Base-by-base conservation (phyloP, 805 yeast genomes). In the Nakazawaea wyomingensis region DNA sequence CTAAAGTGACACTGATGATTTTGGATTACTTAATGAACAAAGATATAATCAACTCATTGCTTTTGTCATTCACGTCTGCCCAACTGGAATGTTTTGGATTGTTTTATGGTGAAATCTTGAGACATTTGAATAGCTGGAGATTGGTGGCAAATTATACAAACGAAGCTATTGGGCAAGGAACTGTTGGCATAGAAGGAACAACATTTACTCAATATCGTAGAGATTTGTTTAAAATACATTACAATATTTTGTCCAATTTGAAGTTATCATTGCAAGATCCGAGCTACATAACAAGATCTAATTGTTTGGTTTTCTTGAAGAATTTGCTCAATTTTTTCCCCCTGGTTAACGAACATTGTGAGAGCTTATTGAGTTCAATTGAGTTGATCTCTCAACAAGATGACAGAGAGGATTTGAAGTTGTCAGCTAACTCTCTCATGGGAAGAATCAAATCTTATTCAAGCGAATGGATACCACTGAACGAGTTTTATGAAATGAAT, bases 51-150 rank as follows among this genome's bases (percentile, higher is more conserved):
- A 71, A 70, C 37, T 73, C 82, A 3, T 72, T 86, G 2, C 55
- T 89, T 10, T 82, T 76, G 51, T 77, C 91, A 1, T 74, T 80
- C 42, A 85, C 96, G 0, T 72, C 86, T 0, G 61, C 70, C 4
- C 96, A 90, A 55, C 80, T 95, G 1, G 95, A 89, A 52, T 85
- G 85, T 55, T 59, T 89, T 30, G 96, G 96, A 3, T 60, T 86
- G 10, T 89, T 90, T 51, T 75, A 78, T 51, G 67, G 76, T 20
- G 80, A 76, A 19, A 48, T 84, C 1, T 62, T 87, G 34, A 62
- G 57, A 5, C 61, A 60, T 18, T 64, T 82, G 34, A 73, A 75
- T 43, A 46, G 53, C 49, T 76, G 85, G 69, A 55, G 56, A 1
- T 49, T 57, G 8, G 60, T 61, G 10, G 60, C 52, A 0, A 36